Percentiles rank a stretch among this genome's conserved stretches.
Conservation (phyloP, 2,329 filamentous ascomycete genomes). For the Diaporthe sp. region DNA sequence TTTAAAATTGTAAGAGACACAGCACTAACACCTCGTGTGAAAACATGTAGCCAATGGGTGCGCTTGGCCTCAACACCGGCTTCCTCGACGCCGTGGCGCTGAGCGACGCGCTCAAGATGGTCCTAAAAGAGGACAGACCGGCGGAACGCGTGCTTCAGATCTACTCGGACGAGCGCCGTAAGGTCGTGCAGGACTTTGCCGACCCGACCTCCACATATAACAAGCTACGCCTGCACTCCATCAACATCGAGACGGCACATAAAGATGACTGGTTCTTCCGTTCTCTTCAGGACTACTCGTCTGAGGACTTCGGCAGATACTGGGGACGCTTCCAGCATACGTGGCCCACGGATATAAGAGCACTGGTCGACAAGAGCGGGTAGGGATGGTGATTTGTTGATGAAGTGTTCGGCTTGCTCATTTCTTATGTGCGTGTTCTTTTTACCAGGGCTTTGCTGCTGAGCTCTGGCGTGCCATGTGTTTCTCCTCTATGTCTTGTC, state of each 20-base stretch:
- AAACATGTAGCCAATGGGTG: not conserved
- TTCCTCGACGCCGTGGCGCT: constrained; percentile 5
- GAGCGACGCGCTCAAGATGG: constrained; percentile 14
- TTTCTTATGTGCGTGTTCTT: no score
- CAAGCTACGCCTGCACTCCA: constrained; percentile 4
- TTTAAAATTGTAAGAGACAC: no score
- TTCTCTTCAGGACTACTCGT: not conserved
- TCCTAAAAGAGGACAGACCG: not conserved
- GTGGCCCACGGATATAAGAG: not conserved
- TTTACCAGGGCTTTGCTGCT: no score
- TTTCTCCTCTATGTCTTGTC: not conserved
- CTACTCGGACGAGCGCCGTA: constrained; percentile 2
- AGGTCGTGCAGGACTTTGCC: constrained; percentile 3
- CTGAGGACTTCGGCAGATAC: not conserved
- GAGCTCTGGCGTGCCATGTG: not conserved
- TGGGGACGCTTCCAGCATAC: not conserved
- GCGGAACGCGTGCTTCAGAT: not conserved
- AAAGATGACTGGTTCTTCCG: constrained; percentile 11
- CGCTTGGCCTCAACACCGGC: not conserved
- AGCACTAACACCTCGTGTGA: not conserved
- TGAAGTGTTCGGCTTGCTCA: not conserved
- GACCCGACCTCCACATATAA: not conserved
- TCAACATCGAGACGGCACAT: not conserved
- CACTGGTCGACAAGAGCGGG: not conserved
- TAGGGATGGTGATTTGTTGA: no score